Base-by-base conservation (phyloP, 2,329 filamentous ascomycete genomes). In the Cercospora sojina region DNA sequence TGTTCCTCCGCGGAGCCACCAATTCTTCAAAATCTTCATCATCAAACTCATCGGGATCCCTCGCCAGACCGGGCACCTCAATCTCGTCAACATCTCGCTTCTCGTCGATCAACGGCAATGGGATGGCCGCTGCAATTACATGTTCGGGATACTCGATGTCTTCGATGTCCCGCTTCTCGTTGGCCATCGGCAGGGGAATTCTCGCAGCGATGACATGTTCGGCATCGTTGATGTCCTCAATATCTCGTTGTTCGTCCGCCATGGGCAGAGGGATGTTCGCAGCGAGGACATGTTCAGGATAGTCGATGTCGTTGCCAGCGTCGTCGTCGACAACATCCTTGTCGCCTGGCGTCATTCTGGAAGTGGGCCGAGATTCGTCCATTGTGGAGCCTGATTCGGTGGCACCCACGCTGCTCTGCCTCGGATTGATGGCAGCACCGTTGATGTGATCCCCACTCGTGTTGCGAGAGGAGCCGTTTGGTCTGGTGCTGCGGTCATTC, bases 1-100 rank as follows among this genome's bases (percentile, higher is more conserved):
- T 75, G 59, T 71, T 72, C 47, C 73, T 69, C 20, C 72, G 69
- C 29, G 64, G 32, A 20, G 53, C 62, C 16, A 51, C 29, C 18
- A 59, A 12, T 55, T 67, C 65, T 79, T 77, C 62, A 3, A 64
- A 51, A 9, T 58, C 64, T 10, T 47, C 31, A 31, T 49, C 55
- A 8, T 81, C 81, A 12, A 81, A 80, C 5, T 82, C 82, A 60
- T 90, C 89, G 13, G 89, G 88, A 64, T 91, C 88, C 64, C 83
- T 87, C 0, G 85, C 86, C 5, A 92, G 82, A 0, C 90, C 90
- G 3, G 91, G 90, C 53, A 92, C 85, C 74, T 95, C 91, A 49
- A 96, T 95, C 75, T 96, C 92, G 55, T 89, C 85, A 7, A 94
- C 80, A 74, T 96, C 92, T 57, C 88, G 84, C 49, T 86, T 83